Evolutionary conservation across 371 early-diverging fungal species (phyloP).

Genomic region (Rhizopus sp.): DNA sequence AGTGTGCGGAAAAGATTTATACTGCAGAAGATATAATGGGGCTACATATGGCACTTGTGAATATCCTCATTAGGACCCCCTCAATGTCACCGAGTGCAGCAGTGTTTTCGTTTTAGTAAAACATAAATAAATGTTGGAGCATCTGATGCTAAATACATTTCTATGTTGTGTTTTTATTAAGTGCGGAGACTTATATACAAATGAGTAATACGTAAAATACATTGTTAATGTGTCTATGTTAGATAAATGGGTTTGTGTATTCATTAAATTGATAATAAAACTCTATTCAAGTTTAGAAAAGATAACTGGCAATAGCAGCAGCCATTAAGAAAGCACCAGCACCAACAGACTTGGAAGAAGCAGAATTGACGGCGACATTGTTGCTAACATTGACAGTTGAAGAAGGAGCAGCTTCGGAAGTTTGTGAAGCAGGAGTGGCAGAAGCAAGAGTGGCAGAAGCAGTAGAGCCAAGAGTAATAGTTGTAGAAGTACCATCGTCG

Average conservation of each 20-base stretch:
- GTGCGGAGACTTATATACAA: no score
- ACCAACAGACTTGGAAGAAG: neutral
- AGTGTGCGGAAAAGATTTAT: slow-evolving; percentile 28
- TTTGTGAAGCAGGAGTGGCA: neutral
- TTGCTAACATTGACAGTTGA: neutral
- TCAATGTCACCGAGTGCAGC: neutral
- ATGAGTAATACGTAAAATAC: neutral
- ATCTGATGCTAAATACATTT: no score
- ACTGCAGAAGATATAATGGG: slow-evolving; percentile 36
- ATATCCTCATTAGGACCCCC: slow-evolving; percentile 14
- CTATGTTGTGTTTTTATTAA: no score
- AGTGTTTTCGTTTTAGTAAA: no score
- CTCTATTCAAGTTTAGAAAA: neutral
- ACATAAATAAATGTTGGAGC: no score
- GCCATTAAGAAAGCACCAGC: slow-evolving; percentile 11
- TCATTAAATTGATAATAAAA: neutral
- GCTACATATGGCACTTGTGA: slow-evolving; percentile 38
- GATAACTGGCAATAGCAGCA: slow-evolving; percentile 14
- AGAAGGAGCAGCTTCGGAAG: slow-evolving; percentile 5
- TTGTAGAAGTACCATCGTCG: neutral
- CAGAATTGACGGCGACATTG: slow-evolving; percentile 6
- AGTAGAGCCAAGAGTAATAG: slow-evolving; percentile 4
- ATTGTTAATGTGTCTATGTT: neutral
- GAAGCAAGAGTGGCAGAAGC: neutral
- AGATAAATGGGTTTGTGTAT: no score